These are phyloP conservation scores for Daldinia concentrica DNA, from an alignment of 495 filamentous ascomycete genomes.

Conservation along the genomic window DNA sequence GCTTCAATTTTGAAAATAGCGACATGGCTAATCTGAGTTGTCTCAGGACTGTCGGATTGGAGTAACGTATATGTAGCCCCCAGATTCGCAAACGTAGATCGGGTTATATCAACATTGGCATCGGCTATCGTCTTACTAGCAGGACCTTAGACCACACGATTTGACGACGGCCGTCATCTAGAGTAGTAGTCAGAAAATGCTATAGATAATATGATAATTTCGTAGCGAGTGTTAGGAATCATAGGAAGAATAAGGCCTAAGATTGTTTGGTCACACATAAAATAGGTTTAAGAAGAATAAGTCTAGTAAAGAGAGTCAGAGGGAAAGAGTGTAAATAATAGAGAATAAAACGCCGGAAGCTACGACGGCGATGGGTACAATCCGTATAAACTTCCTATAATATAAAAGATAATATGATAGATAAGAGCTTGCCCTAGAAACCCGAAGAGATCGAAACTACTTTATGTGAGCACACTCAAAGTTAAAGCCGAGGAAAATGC, in stretches of 20 bases:
- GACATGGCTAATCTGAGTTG: conserved; percentile 54
- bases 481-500: conserved; percentile 10
- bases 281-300: too few relatives aligned
- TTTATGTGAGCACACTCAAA: conserved; percentile 20
- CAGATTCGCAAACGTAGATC: not conserved
- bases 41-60: not conserved
- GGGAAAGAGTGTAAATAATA: not conserved
- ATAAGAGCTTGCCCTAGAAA: not conserved
- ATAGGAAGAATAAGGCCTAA: not conserved
- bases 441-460: not conserved
- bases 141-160: not conserved
- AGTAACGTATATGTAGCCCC: not conserved
- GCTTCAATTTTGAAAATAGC: conserved; percentile 60
- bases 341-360: not conserved
- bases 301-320: not conserved
- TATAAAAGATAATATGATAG: not conserved
- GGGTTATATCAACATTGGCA: not conserved
- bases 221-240: not conserved
- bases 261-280: not conserved
- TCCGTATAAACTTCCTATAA: not conserved
- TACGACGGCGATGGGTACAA: conserved; percentile 10
- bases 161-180: not conserved
- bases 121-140: not conserved
- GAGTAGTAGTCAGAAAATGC: not conserved
- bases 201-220: not conserved